Evolutionary conservation across 2,329 filamentous ascomycete genomes (phyloP).

Genomic region (Claviceps sorghi): DNA sequence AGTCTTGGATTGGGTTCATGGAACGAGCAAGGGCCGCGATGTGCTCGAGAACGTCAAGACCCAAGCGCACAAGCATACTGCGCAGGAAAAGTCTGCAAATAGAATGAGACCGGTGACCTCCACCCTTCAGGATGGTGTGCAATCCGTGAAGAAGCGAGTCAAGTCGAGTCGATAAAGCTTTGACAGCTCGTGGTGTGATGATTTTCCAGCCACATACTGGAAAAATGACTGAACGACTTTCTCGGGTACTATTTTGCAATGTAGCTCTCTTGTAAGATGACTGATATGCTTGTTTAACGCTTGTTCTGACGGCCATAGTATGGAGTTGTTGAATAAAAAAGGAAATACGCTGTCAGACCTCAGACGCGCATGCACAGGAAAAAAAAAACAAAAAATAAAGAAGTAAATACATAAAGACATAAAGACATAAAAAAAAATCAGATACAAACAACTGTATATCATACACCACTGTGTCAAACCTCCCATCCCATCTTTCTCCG

Average conservation of each 20-base stretch:
- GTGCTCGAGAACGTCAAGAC: slow-evolving; percentile 39
- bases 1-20: slow-evolving; percentile 46
- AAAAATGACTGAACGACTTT: neutral
- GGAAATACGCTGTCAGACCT: too few relatives aligned
- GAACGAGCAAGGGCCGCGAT: slow-evolving; percentile 36
- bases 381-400: too few relatives aligned
- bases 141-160: slow-evolving; percentile 14
- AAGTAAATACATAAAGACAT: neutral
- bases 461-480: neutral
- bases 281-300: too few relatives aligned
- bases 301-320: too few relatives aligned
- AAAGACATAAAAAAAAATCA: neutral
- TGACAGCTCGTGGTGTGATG: slow-evolving; percentile 4
- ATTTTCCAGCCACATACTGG: neutral
- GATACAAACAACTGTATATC: neutral
- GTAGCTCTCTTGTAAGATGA: too few relatives aligned
- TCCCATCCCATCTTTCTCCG: slow-evolving; percentile 25
- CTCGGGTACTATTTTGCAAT: neutral
- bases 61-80: slow-evolving; percentile 41
- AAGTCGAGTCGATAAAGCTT: slow-evolving; percentile 14
- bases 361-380: too few relatives aligned
- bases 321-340: neutral
- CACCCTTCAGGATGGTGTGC: slow-evolving; percentile 14
- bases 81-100: slow-evolving; percentile 26
- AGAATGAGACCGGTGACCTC: slow-evolving; percentile 21